Percentiles rank a stretch among this genome's conserved stretches.
phyloP scores from a whole-genome alignment of 2,329 filamentous ascomycete species.

The Reticulascus tulasneorum region DNA sequence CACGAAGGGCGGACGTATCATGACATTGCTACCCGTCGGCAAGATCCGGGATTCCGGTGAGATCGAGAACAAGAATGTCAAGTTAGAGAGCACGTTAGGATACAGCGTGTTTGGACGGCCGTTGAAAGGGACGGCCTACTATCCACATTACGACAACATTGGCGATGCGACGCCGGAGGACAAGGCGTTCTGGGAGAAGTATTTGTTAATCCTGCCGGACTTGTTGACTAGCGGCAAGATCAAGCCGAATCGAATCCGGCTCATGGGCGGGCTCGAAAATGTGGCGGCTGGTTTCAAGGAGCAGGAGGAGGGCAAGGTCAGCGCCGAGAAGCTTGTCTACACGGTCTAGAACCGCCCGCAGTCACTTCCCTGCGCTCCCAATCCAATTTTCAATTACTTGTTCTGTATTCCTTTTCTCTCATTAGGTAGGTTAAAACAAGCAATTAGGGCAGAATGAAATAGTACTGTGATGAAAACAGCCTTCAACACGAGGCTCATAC shows the following conservation, averaged over 20 bases:
- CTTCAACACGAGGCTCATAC: no score
- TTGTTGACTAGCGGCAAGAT: constrained; percentile 6
- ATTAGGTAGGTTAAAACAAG: no score
- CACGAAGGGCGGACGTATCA: constrained; percentile 22
- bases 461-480: no score
- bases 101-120: constrained; percentile 9
- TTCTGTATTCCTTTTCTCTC: no score
- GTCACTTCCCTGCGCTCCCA: no score
- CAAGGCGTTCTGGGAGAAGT: constrained; percentile 12
- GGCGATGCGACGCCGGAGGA: constrained; percentile 5
- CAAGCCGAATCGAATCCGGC: constrained; percentile 9
- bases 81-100: constrained; percentile 10
- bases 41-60: no score
- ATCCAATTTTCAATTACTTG: no score
- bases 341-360: no score
- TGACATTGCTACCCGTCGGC: constrained; percentile 18
- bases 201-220: constrained; percentile 1
- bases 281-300: constrained; percentile 9
- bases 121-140: not conserved
- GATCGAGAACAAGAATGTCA: constrained; percentile 3
- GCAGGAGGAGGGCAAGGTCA: constrained; percentile 7
- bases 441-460: no score
- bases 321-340: constrained; percentile 10
- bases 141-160: constrained; percentile 9
- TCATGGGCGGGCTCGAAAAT: constrained; percentile 7